These are phyloP conservation scores for Eryngium alpinum DNA, from an alignment of 140 eudicot species.

Conservation along the genomic window DNA sequence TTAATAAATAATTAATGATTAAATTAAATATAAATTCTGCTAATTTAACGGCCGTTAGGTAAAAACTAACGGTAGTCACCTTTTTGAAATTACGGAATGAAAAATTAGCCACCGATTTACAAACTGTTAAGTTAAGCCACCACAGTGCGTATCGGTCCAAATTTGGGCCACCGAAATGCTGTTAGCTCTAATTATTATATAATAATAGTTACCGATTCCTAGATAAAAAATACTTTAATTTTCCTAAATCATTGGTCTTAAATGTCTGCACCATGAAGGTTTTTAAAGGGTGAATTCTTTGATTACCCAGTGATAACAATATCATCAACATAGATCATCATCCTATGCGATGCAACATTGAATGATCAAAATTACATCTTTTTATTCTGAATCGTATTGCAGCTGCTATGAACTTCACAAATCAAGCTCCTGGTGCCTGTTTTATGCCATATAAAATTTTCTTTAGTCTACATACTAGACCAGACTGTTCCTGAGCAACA, in stretches of 20 bases:
- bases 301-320: not conserved
- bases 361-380: not conserved
- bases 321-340: not conserved
- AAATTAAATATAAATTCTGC: no score
- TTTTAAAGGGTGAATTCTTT: not conserved
- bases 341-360: not conserved
- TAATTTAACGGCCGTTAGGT: no score
- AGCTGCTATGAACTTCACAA: not conserved
- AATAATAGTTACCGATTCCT: no score
- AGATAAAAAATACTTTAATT: not conserved
- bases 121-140: no score
- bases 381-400: not conserved
- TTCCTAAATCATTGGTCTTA: not conserved
- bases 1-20: no score
- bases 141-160: no score
- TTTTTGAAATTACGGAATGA: no score
- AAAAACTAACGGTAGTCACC: no score
- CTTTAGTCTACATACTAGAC: not conserved
- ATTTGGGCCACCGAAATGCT: no score
- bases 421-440: not conserved
- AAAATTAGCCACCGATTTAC: no score
- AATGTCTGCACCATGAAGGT: no score
- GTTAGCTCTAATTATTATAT: no score
- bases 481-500: not conserved
- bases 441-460: not conserved